A percentile compares a stretch with the other conserved stretches of the same genome.
Evolutionary conservation across 768 basidiomycete species (phyloP).

Genomic region (Tricholoma hemisulphureum): DNA sequence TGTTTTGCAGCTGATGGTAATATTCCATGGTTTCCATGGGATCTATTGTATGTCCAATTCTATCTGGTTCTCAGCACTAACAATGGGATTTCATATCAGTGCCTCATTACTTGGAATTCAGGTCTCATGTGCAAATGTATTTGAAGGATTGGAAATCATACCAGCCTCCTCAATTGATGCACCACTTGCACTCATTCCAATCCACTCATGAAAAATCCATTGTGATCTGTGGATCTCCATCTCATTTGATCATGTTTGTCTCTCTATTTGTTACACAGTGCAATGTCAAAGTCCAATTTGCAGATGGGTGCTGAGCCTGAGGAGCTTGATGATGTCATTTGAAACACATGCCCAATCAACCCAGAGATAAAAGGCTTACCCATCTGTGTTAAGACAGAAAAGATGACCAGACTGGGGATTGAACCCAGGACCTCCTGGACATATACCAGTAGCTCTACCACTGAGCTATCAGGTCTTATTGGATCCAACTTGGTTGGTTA

Average conservation of each 20-base stretch:
- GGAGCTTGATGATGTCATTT: not conserved
- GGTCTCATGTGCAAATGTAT: not conserved
- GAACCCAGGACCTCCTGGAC: too few species aligned
- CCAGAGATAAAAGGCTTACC: too few species aligned
- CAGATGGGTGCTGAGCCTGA: not conserved
- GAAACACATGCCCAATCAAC: not conserved
- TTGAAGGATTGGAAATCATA: not conserved
- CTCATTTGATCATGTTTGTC: not conserved
- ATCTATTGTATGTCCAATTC: slow-evolving; percentile 19
- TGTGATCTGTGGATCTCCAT: not conserved
- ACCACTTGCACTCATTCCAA: not conserved
- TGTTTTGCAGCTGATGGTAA: slow-evolving; percentile 8
- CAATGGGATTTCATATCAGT: too few species aligned
- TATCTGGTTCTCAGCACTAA: too few species aligned
- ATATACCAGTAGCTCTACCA: too few species aligned
- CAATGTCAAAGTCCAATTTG: not conserved
- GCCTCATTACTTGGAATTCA: not conserved
- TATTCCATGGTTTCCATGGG: slow-evolving; percentile 22
- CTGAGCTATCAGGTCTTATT: too few species aligned
- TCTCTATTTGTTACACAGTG: not conserved
- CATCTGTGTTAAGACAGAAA: not conserved
- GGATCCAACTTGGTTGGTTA: too few species aligned
- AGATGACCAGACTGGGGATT: not conserved
- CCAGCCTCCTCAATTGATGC: not conserved
- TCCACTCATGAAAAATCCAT: too few species aligned